These are phyloP conservation scores for Carallia brachiata DNA, from an alignment of 345 rosid genomes.

Conservation along the genomic window DNA sequence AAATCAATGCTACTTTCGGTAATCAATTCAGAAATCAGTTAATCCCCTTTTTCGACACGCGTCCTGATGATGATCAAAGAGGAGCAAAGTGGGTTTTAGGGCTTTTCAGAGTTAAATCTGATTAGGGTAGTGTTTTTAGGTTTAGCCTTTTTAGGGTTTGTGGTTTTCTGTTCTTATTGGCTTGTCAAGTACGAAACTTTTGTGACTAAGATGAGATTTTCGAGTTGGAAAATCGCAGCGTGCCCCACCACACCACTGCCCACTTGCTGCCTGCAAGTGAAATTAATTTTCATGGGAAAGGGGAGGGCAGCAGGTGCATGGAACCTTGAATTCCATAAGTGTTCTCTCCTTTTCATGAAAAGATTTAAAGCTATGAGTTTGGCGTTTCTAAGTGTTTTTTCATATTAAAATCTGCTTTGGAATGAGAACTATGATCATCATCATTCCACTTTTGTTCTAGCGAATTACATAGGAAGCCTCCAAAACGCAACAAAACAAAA, in stretches of 20 bases:
- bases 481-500: slow-evolving; percentile 30
- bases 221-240: slow-evolving; percentile 28
- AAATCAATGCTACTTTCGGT: not conserved
- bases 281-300: slow-evolving; percentile 34
- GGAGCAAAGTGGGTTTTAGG: not conserved
- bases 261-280: slow-evolving; percentile 22
- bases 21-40: not conserved
- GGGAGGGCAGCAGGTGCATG: slow-evolving; percentile 58
- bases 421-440: slow-evolving; percentile 23
- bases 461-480: slow-evolving; percentile 17
- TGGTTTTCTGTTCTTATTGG: slow-evolving; percentile 5
- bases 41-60: not conserved
- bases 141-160: not conserved
- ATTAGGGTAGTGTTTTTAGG: not conserved
- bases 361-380: slow-evolving; percentile 51
- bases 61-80: not conserved
- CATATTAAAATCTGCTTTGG: slow-evolving; percentile 18
- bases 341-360: slow-evolving; percentile 64
- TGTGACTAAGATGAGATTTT: slow-evolving; percentile 12
- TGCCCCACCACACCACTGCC: slow-evolving; percentile 34
- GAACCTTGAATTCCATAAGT: slow-evolving; percentile 53
- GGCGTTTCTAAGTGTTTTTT: slow-evolving; percentile 32
- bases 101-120: not conserved
- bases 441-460: slow-evolving; percentile 22
- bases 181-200: slow-evolving; percentile 11